These are phyloP conservation scores for Trametes gibbosa DNA, from an alignment of 768 basidiomycete species.

Conservation along the genomic window DNA sequence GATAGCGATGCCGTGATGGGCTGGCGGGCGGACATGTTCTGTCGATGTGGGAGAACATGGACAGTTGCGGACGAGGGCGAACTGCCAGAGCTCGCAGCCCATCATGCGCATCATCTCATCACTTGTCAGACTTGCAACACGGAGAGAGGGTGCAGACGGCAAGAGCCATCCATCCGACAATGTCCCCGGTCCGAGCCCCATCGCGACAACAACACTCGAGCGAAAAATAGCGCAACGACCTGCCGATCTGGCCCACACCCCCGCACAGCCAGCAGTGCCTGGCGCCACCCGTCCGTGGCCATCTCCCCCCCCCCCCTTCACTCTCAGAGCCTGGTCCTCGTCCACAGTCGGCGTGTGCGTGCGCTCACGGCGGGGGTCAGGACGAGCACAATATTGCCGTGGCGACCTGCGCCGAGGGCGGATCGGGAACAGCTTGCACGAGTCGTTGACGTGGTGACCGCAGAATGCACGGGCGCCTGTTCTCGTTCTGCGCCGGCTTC, in stretches of 20 bases:
- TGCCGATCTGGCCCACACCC: not conserved
- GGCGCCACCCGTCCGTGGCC: too few relatives aligned
- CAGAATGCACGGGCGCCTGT: not conserved
- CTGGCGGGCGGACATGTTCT: not conserved
- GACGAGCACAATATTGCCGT: not conserved
- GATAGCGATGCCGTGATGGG: too few relatives aligned
- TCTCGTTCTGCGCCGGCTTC: not conserved
- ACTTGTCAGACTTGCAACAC: too few relatives aligned
- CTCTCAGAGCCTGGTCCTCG: not conserved
- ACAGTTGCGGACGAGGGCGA: not conserved
- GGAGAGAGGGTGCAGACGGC: too few relatives aligned
- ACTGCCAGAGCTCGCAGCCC: too few relatives aligned
- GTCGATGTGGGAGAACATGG: not conserved
- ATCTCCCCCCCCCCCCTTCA: too few relatives aligned
- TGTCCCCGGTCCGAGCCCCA: too few relatives aligned
- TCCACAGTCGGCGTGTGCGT: too few relatives aligned
- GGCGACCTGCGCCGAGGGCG: slow-evolving; percentile 15
- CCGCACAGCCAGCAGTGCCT: too few relatives aligned
- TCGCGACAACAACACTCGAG: not conserved
- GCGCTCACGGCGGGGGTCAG: not conserved
- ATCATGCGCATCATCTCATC: too few relatives aligned
- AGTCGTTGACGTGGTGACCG: slow-evolving; percentile 14
- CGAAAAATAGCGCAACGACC: too few relatives aligned
- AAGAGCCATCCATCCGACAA: too few relatives aligned
- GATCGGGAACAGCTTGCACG: slow-evolving; percentile 8